Evolutionary conservation across 2,329 filamentous ascomycete species (phyloP), one percentile per base, ranked within the genome.

Genomic region (Aureobasidium sp.): DNA sequence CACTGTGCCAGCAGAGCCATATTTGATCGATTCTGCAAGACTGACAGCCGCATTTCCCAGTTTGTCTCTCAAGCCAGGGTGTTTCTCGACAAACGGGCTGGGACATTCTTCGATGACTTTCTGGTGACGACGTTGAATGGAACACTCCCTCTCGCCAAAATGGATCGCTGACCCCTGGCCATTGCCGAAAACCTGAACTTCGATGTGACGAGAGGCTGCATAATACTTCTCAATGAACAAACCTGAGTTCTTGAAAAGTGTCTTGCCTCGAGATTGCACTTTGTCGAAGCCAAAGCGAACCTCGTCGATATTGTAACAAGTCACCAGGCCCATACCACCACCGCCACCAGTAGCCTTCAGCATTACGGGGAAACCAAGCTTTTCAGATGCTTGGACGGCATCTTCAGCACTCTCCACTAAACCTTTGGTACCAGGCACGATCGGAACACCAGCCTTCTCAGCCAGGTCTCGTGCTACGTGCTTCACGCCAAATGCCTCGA

Each of bases 31-130:
- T 66, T 79, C 77, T 0, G 81, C 81, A 20, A 85, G 75, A n/a
- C 85, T 84, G 5, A 95, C 88, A 3, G 91, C 90, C 13, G 88
- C 81, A 3, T 86, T 85, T 1, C 77, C 74, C 13, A 84, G 84
- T 82, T 72, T 85, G 81, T 77, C 84, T 73, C 69, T 87, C 79
- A 84, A 85, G 81, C 73, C 72, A 0, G 73, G 72, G 59, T 80
- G 74, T 46, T 69, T 75, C 53, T 75, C 73, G 0, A 84, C 76
- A 63, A 87, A 86, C 0, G 91, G 90, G 15, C 89, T 90, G 0
- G 91, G 91, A 3, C 88, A 91, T 74, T 96, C 91, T 72, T 96
- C 91, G 26, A 96, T 82, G 46, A 96, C 89, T 77, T 96, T 96
- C 72, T 96, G 91, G 71, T 96, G 91, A 44, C 91, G 79, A 66